These are phyloP conservation scores for Teratosphaeria pseudoeucalypti DNA, from an alignment of 2,329 filamentous ascomycete species.

Conservation along the genomic window DNA sequence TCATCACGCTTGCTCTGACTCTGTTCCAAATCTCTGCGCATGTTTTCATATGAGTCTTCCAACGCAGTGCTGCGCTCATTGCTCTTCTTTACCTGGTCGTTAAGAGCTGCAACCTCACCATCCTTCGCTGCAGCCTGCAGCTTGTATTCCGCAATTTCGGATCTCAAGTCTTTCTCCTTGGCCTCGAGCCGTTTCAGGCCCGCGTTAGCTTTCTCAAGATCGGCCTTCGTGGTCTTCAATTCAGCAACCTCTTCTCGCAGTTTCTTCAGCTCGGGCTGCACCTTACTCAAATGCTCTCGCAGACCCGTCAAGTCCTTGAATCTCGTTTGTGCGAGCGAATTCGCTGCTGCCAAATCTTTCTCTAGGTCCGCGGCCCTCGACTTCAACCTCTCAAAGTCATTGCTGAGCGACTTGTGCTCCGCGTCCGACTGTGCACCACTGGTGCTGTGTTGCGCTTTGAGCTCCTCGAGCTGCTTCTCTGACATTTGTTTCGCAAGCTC, in stretches of 20 bases:
- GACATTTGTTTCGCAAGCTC: constrained; percentile 54
- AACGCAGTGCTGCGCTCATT: constrained; percentile 59
- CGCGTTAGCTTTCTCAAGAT: constrained; percentile 51
- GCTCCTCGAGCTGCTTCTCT: constrained; percentile 57
- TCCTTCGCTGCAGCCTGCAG: constrained; percentile 65
- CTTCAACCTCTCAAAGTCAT: constrained; percentile 62
- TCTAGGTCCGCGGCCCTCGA: constrained; percentile 59
- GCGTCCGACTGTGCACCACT: constrained; percentile 40
- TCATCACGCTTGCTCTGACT: constrained; percentile 73
- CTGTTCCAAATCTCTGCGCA: constrained; percentile 66
- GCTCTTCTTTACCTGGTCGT: constrained; percentile 68
- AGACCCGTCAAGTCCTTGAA: constrained; percentile 83
- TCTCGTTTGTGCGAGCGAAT: constrained; percentile 74
- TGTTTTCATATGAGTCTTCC: constrained; percentile 67
- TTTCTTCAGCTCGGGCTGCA: constrained; percentile 73
- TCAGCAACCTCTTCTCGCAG: constrained; percentile 67
- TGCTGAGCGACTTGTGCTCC: constrained; percentile 46
- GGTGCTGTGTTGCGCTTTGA: constrained; percentile 39
- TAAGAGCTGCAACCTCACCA: constrained; percentile 63
- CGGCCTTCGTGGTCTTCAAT: constrained; percentile 65
- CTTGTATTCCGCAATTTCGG: constrained; percentile 61
- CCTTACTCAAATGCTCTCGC: constrained; percentile 67
- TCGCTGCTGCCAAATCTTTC: constrained; percentile 73
- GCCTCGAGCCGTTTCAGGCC: constrained; percentile 70
- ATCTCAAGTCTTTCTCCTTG: constrained; percentile 69